Base-by-base conservation (phyloP, 2,329 filamentous ascomycete species). In the Alternaria sp. region DNA sequence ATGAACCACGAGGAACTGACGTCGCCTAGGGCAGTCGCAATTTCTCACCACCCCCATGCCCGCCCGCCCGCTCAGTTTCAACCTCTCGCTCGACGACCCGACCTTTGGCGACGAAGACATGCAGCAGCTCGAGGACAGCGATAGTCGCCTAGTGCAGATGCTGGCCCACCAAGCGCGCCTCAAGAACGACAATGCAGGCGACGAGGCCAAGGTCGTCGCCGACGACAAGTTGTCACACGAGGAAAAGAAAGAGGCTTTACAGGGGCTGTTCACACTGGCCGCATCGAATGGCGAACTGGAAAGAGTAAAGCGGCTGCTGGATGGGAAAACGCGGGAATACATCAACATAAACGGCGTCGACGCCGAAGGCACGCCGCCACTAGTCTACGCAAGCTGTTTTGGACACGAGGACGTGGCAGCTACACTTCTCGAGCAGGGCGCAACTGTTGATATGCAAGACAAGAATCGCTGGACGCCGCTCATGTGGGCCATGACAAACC, bases 401-500 rank as follows among this genome's bases (percentile, higher is more conserved):
- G 94, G 96, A 43, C 96, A 99, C 78, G 92, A 96, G 80, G 87
- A 90, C 50, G 94, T 97, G 5, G 96, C 98, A 23, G 87, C 91
- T 63, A 89, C 91, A 41, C 87, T 99, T 55, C 88, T 99, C 56
- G 88, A 93, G 63, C 93, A 93, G 10, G 94, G 95, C 23, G 95
- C 91, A 43, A 88, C 93, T 73, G 94, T 98, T 56, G 94, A 99
- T 82, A 91, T 91, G 73, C 95, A 98, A 80, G 96, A 99, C 78
- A 92, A 91, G 67, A 98, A 98, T 77, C 91, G 96, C 76, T 99
- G 96, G 96, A 98, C 93, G 74, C 92, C 96, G 14, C 85, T 99
- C 65, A 99, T 99, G 94, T 99, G 96, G 96, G 95, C 96, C 54
- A 98, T 98, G 93, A 99, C 96, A 60, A 99, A 99, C 80, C 86